Base-by-base conservation (phyloP, 805 yeast genomes). In the Lipomyces orientalis region DNA sequence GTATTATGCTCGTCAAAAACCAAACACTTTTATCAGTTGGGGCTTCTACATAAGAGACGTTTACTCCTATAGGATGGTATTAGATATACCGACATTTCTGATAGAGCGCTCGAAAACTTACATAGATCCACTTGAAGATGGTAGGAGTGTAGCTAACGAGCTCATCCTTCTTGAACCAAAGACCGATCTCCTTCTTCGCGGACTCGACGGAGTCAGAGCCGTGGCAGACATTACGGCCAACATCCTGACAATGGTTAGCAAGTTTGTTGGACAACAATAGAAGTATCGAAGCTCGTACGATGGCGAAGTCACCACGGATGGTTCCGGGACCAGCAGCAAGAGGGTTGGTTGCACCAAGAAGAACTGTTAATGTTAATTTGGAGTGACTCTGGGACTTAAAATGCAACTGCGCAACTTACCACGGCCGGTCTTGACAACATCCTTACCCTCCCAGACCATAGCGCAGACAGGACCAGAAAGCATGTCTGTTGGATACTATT, bases 381-480 rank as follows among this genome's bases (percentile, higher is more conserved):
- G 51, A n/a, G 49, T 49, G 43, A 29, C 22, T 4, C 4, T 37
- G 25, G 5, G 12, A 31, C 16, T 6, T 12, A 29, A 43, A 43
- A 2, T 29, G 34, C 10, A 14, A 37, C 10, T n/a, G 51, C 25
- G 25, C 16, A 8, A 60, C 70, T 16, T 61, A 67, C 70, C 89
- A 86, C 99, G 90, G 82, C 99, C 99, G 83, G 91, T 97, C 86
- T 94, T 93, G 83, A 95, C 99, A 81, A 88, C 99, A 80, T 95
- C 98, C 87, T 93, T 95, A 84, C 99, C 99, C 85, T 95, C 98
- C 99, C 99, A 95, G 77, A 93, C 98, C 81, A 97, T 95, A 77
- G 99, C 99, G 78, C 94, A 88, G 76, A 95, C 90, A 81, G 99
- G 99, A 77, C 99, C 99, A 75, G 97, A 92, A 81, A 87, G 85